phyloP scores from a whole-genome alignment of 2,329 filamentous ascomycete species.

The Microdochium nivale region DNA sequence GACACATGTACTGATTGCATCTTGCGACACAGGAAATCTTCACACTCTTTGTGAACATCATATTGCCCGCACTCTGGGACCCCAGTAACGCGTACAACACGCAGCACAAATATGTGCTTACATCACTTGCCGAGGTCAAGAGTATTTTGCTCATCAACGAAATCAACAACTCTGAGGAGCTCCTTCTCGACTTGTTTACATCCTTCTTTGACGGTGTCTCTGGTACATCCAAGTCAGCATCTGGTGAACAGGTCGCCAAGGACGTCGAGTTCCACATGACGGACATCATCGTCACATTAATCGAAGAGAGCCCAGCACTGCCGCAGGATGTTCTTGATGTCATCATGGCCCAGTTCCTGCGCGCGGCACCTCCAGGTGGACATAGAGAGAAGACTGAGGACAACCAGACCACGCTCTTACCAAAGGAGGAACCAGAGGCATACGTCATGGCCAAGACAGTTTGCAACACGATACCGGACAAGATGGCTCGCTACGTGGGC shows the following conservation, averaged over 20 bases:
- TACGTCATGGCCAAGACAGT: conserved; percentile 96
- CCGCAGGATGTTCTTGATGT: conserved; percentile 80
- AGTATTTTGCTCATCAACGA: conserved; percentile 89
- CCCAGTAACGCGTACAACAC: conserved; percentile 84
- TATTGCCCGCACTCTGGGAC: conserved; percentile 78
- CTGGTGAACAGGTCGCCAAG: conserved; percentile 78
- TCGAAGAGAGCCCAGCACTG: conserved; percentile 75
- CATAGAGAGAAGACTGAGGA: conserved; percentile 52
- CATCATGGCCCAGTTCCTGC: conserved; percentile 90
- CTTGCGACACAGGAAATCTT: conserved; percentile 73
- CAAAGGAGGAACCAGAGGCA: conserved; percentile 82
- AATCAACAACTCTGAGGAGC: conserved; percentile 69
- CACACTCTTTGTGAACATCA: conserved; percentile 72
- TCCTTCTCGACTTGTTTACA: conserved; percentile 76
- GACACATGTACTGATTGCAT: conserved; percentile 9
- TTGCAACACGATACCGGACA: conserved; percentile 81
- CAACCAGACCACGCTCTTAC: conserved; percentile 73
- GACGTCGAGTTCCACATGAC: conserved; percentile 93
- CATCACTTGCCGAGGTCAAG: conserved; percentile 85
- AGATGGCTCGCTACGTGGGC: conserved; percentile 89
- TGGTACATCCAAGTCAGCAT: conserved; percentile 61
- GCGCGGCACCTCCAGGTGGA: conserved; percentile 66
- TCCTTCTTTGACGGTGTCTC: conserved; percentile 89
- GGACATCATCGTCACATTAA: conserved; percentile 70
- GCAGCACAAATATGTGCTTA: conserved; percentile 86